phyloP scores from a whole-genome alignment of 148 eudicot species.

The Bassia scoparia region DNA sequence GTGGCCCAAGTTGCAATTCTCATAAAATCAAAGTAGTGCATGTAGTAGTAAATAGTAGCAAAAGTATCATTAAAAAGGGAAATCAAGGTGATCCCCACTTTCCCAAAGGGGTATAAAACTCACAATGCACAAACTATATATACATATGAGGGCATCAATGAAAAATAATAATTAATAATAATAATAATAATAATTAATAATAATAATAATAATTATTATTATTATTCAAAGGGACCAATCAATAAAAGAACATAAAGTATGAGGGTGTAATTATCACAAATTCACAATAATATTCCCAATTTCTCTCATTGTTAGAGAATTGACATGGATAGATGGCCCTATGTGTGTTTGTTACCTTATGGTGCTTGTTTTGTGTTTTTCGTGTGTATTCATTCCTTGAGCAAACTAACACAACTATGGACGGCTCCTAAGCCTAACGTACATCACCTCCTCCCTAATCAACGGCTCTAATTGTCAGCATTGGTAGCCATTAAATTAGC shows the following conservation, averaged over 20 bases:
- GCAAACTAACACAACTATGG: slow-evolving; percentile 18
- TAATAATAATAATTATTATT: too few relatives aligned
- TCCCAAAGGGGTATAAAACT: slow-evolving; percentile 41
- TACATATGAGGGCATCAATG: too few relatives aligned
- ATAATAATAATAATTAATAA: slow-evolving; percentile 1
- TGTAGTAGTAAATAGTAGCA: background rate
- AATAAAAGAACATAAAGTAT: slow-evolving; percentile 21
- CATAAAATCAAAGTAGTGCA: background rate
- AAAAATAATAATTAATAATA: slow-evolving; percentile 16
- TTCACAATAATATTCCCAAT: too few relatives aligned
- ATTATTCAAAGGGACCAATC: background rate
- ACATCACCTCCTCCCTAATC: slow-evolving; percentile 14
- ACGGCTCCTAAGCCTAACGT: slow-evolving; percentile 17
- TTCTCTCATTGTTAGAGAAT: background rate
- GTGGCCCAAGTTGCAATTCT: slow-evolving; percentile 28
- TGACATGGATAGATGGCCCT: slow-evolving; percentile 21
- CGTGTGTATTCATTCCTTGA: background rate
- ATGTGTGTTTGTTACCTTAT: background rate
- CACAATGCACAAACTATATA: too few relatives aligned
- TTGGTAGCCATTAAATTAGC: too few relatives aligned
- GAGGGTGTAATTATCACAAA: slow-evolving; percentile 12
- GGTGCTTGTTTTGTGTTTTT: background rate
- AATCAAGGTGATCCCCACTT: slow-evolving; percentile 24
- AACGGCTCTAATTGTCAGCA: slow-evolving; percentile 5
- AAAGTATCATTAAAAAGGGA: background rate